Percentiles rank a stretch among this genome's conserved stretches.
Conservation (phyloP, 2,329 filamentous ascomycete species). For the Penicillium sp. region DNA sequence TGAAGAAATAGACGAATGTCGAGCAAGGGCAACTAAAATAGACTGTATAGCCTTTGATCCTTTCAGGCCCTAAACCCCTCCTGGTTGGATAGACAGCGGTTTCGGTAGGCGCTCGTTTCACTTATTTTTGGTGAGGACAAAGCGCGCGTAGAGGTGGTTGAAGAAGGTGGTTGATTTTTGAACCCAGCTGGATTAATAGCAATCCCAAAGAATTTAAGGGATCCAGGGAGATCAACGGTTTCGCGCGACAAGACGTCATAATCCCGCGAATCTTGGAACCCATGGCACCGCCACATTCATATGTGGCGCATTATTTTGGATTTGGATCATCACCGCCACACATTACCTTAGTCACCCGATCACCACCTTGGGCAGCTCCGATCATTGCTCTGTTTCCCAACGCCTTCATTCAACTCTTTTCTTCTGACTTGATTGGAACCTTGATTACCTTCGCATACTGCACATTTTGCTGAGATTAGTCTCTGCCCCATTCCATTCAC, state of each 20-base stretch:
- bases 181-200: constrained; percentile 7
- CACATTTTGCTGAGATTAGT: background rate
- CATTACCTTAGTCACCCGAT: constrained; percentile 20
- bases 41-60: constrained; percentile 15
- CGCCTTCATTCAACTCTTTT: constrained; percentile 3
- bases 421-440: background rate
- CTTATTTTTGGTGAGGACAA: background rate
- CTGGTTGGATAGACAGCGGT: constrained; percentile 8
- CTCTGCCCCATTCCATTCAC: constrained; percentile 3
- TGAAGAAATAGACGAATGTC: constrained; percentile 3
- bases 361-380: constrained; percentile 18
- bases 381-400: constrained; percentile 9
- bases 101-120: constrained; percentile 14
- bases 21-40: constrained; percentile 11
- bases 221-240: background rate
- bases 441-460: background rate
- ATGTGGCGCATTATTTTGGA: constrained; percentile 12
- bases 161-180: background rate
- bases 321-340: constrained; percentile 12
- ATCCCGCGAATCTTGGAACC: constrained; percentile 18
- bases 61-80: background rate
- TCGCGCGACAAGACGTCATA: constrained; percentile 23
- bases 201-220: constrained; percentile 1
- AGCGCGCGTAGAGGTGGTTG: background rate
- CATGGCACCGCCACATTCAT: constrained; percentile 12